Percentiles rank a stretch among this genome's conserved stretches.
These are phyloP conservation scores for Claviceps purpurea DNA, from an alignment of 2,329 filamentous ascomycete genomes.

Conservation along the genomic window DNA sequence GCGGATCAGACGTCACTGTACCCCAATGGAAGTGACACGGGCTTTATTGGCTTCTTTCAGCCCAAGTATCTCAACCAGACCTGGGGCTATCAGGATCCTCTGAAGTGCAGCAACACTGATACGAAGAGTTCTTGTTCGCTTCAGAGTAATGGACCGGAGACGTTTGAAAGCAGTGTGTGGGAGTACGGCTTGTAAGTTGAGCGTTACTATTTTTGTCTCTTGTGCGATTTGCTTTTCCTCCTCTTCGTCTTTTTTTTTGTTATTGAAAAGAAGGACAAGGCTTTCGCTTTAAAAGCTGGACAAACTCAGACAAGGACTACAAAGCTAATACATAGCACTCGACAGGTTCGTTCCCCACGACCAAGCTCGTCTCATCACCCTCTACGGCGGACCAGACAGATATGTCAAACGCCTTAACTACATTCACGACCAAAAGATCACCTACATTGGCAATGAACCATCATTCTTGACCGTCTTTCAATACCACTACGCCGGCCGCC, in stretches of 20 bases:
- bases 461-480: slow-evolving; percentile 52
- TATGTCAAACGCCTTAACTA: slow-evolving; percentile 50
- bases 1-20: slow-evolving; percentile 39
- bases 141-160: slow-evolving; percentile 49
- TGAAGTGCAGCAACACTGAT: slow-evolving; percentile 45
- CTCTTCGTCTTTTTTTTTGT: background rate
- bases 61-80: slow-evolving; percentile 54
- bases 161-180: slow-evolving; percentile 60
- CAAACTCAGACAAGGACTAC: no score
- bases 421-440: slow-evolving; percentile 49
- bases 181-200: slow-evolving; percentile 52
- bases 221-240: no score
- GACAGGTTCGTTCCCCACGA: slow-evolving; percentile 38
- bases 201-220: background rate
- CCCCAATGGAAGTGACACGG: slow-evolving; percentile 43
- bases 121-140: slow-evolving; percentile 44
- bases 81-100: slow-evolving; percentile 56
- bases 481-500: slow-evolving; percentile 56
- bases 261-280: background rate
- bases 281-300: background rate
- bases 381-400: slow-evolving; percentile 43
- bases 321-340: background rate
- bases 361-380: slow-evolving; percentile 37
- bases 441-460: slow-evolving; percentile 52
- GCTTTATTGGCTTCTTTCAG: slow-evolving; percentile 58